Conservation (phyloP, 352 stramenopile genomes). For the Globisporangium uncinulatum region DNA sequence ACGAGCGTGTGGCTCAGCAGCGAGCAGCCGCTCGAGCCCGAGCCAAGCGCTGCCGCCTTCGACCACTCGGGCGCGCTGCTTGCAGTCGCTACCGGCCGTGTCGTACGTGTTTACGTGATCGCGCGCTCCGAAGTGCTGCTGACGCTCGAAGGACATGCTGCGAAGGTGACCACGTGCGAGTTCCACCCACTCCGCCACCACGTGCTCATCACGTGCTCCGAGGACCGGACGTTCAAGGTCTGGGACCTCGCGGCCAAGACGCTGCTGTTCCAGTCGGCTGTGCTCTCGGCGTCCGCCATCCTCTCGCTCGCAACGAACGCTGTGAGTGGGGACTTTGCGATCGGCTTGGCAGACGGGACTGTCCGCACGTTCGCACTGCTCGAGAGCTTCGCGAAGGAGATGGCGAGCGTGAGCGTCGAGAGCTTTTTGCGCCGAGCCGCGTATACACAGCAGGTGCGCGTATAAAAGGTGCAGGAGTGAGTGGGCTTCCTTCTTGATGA, state of each 20-base stretch:
- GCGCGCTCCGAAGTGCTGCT: constrained; percentile 46
- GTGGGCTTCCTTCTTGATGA: not conserved
- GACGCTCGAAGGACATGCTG: constrained; percentile 68
- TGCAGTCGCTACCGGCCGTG: constrained; percentile 36
- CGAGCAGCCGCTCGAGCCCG: constrained; percentile 13
- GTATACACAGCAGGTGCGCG: constrained; percentile 27
- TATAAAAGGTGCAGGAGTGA: not conserved
- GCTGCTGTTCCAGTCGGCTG: constrained; percentile 69
- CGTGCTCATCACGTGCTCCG: constrained; percentile 63
- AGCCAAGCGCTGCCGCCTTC: constrained; percentile 51
- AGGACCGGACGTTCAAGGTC: constrained; percentile 86
- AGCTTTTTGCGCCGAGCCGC: constrained; percentile 34
- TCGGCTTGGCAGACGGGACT: constrained; percentile 69
- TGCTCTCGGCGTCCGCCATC: constrained; percentile 73
- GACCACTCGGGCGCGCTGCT: constrained; percentile 59
- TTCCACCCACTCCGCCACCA: constrained; percentile 71
- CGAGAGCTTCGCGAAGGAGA: constrained; percentile 50
- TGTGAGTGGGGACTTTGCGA: constrained; percentile 49
- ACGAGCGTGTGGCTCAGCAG: constrained; percentile 29
- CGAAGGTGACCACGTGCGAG: constrained; percentile 54
- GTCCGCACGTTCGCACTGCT: constrained; percentile 52
- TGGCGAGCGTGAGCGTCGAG: constrained; percentile 39
- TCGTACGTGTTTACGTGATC: constrained; percentile 56
- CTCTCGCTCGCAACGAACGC: constrained; percentile 57
- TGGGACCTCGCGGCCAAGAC: constrained; percentile 62